These are phyloP conservation scores for Circinella umbellata DNA, from an alignment of 371 early-diverging fungal species.

Conservation along the genomic window DNA sequence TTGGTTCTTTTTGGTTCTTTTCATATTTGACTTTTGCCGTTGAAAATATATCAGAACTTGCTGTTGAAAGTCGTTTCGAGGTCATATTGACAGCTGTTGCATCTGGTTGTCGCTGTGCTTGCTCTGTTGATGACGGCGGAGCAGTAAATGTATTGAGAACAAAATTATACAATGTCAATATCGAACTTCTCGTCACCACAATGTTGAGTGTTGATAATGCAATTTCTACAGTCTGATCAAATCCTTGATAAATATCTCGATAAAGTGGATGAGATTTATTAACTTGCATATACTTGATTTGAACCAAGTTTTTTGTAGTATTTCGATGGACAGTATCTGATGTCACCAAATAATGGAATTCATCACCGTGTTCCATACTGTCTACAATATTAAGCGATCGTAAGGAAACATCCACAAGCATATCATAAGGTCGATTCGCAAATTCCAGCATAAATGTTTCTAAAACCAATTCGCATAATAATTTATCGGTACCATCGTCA, in stretches of 20 bases:
- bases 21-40: background rate
- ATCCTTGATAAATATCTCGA: conserved; percentile 52
- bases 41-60: background rate
- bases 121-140: conserved; percentile 20
- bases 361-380: conserved; percentile 48
- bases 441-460: conserved; percentile 63
- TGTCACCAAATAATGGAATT: conserved; percentile 68
- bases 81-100: background rate
- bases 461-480: conserved; percentile 60
- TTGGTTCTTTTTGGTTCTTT: background rate
- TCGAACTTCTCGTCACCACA: conserved; percentile 71
- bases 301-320: conserved; percentile 50
- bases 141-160: conserved; percentile 74
- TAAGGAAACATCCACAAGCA: conserved; percentile 66
- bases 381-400: conserved; percentile 69
- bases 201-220: conserved; percentile 73
- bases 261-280: conserved; percentile 67
- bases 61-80: background rate
- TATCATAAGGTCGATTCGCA: conserved; percentile 60
- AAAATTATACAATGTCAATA: conserved; percentile 78
- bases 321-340: conserved; percentile 45
- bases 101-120: background rate
- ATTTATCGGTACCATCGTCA: conserved; percentile 31
- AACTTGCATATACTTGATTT: conserved; percentile 63
- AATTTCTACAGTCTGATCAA: conserved; percentile 74